Evolutionary conservation across 1,284 basidiomycete genomes (phyloP), one percentile per base, ranked within the genome.

Genomic region (Boletus holoroseus): DNA sequence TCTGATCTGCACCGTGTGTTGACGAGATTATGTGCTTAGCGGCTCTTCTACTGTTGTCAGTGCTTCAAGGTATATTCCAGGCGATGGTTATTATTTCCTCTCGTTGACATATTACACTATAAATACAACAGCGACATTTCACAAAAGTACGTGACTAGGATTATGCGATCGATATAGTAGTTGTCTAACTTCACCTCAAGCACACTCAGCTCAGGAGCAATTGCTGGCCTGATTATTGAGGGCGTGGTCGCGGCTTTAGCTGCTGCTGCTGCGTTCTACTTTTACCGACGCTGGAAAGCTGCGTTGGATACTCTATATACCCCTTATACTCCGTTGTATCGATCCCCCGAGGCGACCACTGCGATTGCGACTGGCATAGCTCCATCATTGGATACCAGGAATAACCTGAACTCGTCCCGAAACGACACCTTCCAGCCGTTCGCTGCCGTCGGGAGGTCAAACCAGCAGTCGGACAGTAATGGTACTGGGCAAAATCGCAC

Each of bases 211-310:
- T 55, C 64, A 12, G 66, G 64, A 27, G 54, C 45, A 7, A 63
- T 64, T n/a, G 60, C 51, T 18, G 63, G 63, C 12, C 46, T 64
- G 3, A 53, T 53, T 8, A 36, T 63, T 0, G 55, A 59, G 30
- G 50, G 41, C 1, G 47, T 50, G 7, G 24, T 56, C 3, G 58
- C 62, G 12, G 13, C 55, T 20, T 30, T 61, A 3, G 61, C 64
- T n/a, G 42, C 53, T 0, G 53, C 28, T 1, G 50, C 44, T 2
- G 62, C 63, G 0, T 26, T 50, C 36, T 41, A 64, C 22, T 64
- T 64, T 49, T 62, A 62, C 30, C 36, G 53, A 16, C 63, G 61
- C 11, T 67, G 62, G 61, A 62, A 47, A 50, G 39, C 43, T 6
- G 46, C 42, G 0, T 47, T 55, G 36, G 20, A 9, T 24, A 27